phyloP scores from a whole-genome alignment of 768 basidiomycete genomes.

The Termitomyces sp. region DNA sequence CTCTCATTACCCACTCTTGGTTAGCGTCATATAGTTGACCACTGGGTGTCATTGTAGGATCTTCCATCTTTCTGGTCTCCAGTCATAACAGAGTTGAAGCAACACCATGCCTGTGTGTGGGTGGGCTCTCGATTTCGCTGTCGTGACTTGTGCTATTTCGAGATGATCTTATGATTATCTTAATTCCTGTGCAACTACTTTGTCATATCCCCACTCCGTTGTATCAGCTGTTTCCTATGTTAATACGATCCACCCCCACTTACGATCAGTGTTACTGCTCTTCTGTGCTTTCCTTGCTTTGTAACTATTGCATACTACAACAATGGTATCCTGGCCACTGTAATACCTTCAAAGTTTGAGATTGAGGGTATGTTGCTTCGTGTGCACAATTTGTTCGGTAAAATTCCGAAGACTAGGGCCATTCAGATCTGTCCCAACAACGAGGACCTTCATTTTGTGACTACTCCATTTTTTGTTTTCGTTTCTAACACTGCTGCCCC shows the following conservation, averaged over 20 bases:
- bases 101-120: slow-evolving; percentile 2
- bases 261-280: neutral
- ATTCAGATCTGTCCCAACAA: too few relatives aligned
- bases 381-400: neutral
- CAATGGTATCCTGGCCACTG: too few relatives aligned
- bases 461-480: too few relatives aligned
- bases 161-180: neutral
- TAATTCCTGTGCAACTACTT: neutral
- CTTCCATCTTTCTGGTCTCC: neutral
- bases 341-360: too few relatives aligned
- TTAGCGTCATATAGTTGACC: neutral
- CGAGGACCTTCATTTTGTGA: too few relatives aligned
- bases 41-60: too few relatives aligned
- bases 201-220: neutral
- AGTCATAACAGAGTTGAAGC: neutral
- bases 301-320: neutral
- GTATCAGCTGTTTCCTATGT: neutral
- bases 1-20: too few relatives aligned
- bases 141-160: neutral
- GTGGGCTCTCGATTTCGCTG: slow-evolving; percentile 2
- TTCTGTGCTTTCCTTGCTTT: neutral
- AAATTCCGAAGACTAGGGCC: too few relatives aligned
- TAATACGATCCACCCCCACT: neutral
- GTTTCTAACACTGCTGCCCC: too few relatives aligned
- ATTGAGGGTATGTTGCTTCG: neutral